Percentiles rank a stretch among this genome's conserved stretches.
phyloP scores from a whole-genome alignment of 2,329 filamentous ascomycete genomes.

The Alternaria incomplexa region DNA sequence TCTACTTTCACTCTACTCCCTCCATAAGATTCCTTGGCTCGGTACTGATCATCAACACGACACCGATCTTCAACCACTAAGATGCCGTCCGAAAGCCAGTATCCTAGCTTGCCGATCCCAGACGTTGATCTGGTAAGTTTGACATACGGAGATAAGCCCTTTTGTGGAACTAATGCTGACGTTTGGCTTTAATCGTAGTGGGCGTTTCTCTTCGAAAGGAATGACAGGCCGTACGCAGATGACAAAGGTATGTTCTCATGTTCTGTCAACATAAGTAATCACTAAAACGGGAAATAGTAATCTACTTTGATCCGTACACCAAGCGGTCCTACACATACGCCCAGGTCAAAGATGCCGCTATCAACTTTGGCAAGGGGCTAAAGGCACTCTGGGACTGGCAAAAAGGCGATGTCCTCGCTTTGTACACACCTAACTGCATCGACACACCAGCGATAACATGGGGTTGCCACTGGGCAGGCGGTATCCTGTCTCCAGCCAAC shows the following conservation, averaged over 20 bases:
- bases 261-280: not conserved
- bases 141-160: not conserved
- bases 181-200: constrained; percentile 52
- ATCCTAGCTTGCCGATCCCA: constrained; percentile 71
- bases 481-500: constrained; percentile 83
- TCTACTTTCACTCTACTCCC: constrained; percentile 8
- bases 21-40: not conserved
- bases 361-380: constrained; percentile 81
- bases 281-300: constrained; percentile 59
- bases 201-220: constrained; percentile 76
- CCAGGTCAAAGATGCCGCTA: constrained; percentile 68
- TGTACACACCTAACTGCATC: constrained; percentile 83
- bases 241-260: constrained; percentile 66
- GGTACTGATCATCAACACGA: constrained; percentile 1
- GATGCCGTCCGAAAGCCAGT: constrained; percentile 76
- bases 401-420: constrained; percentile 80
- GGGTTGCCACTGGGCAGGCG: constrained; percentile 83
- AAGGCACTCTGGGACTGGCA: constrained; percentile 77
- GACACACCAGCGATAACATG: constrained; percentile 80
- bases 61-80: constrained; percentile 14
- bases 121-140: constrained; percentile 65
- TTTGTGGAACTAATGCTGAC: not conserved
- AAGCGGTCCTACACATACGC: constrained; percentile 72
- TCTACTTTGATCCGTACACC: constrained; percentile 78
- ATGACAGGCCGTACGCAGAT: constrained; percentile 69